Conservation (phyloP, 139 green algal genomes). For the Closterium sp. region DNA sequence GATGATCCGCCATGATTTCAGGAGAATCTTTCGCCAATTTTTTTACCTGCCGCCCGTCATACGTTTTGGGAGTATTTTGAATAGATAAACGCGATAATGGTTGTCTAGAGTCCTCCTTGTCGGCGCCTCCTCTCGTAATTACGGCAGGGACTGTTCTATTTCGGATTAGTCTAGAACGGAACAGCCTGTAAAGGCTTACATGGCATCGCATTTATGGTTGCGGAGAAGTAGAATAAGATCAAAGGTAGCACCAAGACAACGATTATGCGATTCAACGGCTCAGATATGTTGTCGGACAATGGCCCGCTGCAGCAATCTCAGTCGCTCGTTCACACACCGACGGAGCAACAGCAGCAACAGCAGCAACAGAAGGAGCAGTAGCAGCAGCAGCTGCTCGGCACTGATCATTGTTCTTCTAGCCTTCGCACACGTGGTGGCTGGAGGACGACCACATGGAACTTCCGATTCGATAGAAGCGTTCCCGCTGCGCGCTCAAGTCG, state of each 20-base stretch:
- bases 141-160: background rate
- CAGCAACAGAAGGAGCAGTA: background rate
- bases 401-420: background rate
- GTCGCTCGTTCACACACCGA: background rate
- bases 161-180: background rate
- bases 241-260: background rate
- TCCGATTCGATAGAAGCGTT: background rate
- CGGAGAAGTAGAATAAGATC: background rate
- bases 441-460: background rate
- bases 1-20: background rate
- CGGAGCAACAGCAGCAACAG: background rate
- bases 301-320: background rate
- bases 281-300: background rate
- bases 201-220: background rate
- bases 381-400: background rate
- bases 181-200: background rate
- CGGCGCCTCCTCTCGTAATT: background rate
- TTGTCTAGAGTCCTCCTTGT: background rate
- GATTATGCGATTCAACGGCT: background rate
- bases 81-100: background rate
- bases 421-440: background rate
- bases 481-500: background rate
- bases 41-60: background rate
- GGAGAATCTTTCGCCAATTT: background rate
- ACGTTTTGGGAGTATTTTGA: background rate